These are phyloP conservation scores for Tieghemiomyces parasiticus DNA, from an alignment of 192 early-diverging fungal species.

Conservation along the genomic window DNA sequence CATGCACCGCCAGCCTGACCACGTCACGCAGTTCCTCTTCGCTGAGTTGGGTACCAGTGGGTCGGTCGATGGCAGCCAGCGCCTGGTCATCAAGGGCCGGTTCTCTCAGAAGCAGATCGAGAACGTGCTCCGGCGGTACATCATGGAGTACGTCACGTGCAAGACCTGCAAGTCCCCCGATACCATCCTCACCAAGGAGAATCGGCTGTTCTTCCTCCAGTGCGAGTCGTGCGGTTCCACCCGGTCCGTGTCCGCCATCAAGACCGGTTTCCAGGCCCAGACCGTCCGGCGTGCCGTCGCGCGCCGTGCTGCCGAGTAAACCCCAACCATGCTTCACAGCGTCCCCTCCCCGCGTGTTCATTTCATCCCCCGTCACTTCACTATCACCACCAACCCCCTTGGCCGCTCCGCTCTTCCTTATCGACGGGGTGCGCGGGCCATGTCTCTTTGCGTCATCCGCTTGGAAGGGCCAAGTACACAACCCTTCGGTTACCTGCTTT, in stretches of 20 bases:
- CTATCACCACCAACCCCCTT: background rate
- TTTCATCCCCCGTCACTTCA: background rate
- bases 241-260: constrained; percentile 89
- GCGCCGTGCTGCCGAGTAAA: constrained; percentile 5
- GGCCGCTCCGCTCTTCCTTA: background rate
- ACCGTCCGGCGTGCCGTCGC: constrained; percentile 34
- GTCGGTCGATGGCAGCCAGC: constrained; percentile 79
- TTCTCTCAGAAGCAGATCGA: constrained; percentile 99
- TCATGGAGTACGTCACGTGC: constrained; percentile 97
- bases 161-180: constrained; percentile 97
- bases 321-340: background rate
- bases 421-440: background rate
- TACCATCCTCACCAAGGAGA: constrained; percentile 89
- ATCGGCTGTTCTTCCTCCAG: constrained; percentile 89
- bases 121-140: constrained; percentile 91
- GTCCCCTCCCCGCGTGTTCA: background rate
- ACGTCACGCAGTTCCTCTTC: constrained; percentile 95
- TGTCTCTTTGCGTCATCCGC: background rate
- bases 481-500: too few relatives aligned
- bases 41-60: constrained; percentile 98
- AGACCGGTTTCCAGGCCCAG: constrained; percentile 91
- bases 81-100: constrained; percentile 89
- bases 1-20: constrained; percentile 91
- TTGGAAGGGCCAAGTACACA: too few relatives aligned
- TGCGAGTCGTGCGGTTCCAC: constrained; percentile 94